Percentiles rank a stretch among this genome's conserved stretches.
Conservation (phyloP, 2,329 filamentous ascomycete species). For the Byssoonygena ceratinophila region DNA sequence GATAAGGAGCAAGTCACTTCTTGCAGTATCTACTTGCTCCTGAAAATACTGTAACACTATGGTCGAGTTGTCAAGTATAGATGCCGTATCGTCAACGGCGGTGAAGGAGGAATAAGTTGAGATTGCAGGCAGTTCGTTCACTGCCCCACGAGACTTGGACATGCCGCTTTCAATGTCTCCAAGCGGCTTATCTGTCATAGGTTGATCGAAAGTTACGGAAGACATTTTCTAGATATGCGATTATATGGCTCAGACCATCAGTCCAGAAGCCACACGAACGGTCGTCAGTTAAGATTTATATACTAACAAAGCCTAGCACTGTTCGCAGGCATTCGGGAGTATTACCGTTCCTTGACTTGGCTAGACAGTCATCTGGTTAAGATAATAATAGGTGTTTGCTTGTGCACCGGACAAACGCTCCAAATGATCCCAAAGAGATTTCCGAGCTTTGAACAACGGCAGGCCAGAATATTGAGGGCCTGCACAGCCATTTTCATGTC, state of each 20-base stretch:
- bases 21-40: conserved; percentile 13
- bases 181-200: neutral
- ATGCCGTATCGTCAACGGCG: conserved; percentile 8
- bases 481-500: neutral
- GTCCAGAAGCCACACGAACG: neutral
- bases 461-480: neutral
- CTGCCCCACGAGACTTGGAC: neutral
- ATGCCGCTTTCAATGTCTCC: conserved; percentile 2
- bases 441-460: neutral
- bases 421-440: neutral
- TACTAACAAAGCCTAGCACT: neutral
- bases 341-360: neutral
- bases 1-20: conserved; percentile 14
- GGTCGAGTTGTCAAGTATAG: neutral
- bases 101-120: conserved; percentile 17
- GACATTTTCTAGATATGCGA: neutral
- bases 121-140: conserved; percentile 4
- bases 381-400: neutral
- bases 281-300: neutral
- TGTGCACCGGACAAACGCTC: neutral
- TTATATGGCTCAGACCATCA: neutral
- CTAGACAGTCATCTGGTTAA: neutral
- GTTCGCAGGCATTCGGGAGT: neutral
- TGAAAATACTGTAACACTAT: conserved; percentile 12
- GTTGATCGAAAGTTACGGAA: conserved; percentile 8